These are phyloP conservation scores for Heimioporus sp. DNA, from an alignment of 768 basidiomycete species.

Conservation along the genomic window DNA sequence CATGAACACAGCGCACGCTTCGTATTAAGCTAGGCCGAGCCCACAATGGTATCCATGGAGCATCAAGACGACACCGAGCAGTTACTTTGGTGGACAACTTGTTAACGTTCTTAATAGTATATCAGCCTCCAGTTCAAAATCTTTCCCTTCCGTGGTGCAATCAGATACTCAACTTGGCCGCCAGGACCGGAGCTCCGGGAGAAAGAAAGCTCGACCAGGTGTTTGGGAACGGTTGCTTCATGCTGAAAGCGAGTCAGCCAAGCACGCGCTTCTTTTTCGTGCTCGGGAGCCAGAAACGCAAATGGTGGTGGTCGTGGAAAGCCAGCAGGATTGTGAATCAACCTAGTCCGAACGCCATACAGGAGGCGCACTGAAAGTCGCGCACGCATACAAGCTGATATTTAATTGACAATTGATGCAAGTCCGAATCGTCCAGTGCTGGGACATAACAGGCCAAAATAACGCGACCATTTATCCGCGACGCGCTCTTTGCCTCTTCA, in stretches of 20 bases:
- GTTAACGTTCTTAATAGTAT: slow-evolving; percentile 68
- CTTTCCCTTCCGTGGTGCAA: not conserved
- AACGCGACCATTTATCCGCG: slow-evolving; percentile 12
- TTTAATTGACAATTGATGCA: not conserved
- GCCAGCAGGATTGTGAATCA: slow-evolving; percentile 28
- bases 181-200: slow-evolving; percentile 83
- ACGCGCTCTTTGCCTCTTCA: slow-evolving; percentile 1
- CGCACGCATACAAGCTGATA: not conserved
- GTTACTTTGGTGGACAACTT: slow-evolving; percentile 86
- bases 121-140: not conserved
- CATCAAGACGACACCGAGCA: slow-evolving; percentile 54
- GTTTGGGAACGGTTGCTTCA: slow-evolving; percentile 42
- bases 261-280: slow-evolving; percentile 46
- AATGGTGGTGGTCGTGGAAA: slow-evolving; percentile 47
- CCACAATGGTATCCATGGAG: slow-evolving; percentile 72
- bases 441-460: slow-evolving; percentile 23
- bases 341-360: not conserved
- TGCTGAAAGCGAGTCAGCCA: slow-evolving; percentile 56
- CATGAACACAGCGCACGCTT: slow-evolving; percentile 41
- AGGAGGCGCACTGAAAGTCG: not conserved
- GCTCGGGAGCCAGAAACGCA: slow-evolving; percentile 32
- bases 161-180: slow-evolving; percentile 57
- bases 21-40: slow-evolving; percentile 44
- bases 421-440: too few species aligned
- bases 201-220: slow-evolving; percentile 61